Evolutionary conservation across 179 eudicot species (phyloP).

Genomic region (Corrigiola litoralis): DNA sequence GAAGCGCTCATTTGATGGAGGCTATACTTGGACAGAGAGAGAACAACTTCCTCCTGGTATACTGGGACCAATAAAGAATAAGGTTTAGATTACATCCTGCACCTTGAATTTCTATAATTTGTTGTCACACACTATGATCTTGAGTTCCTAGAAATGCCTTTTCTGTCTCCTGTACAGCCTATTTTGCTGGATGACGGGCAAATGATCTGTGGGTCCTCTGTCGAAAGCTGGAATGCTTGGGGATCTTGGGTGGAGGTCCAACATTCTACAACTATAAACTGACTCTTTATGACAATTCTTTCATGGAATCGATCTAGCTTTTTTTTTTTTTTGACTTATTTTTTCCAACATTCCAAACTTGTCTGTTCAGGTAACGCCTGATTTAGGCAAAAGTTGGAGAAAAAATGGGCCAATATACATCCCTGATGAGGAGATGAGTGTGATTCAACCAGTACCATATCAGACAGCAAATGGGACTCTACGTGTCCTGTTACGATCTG

Average conservation of each 20-base stretch:
- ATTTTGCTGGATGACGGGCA: constrained; percentile 65
- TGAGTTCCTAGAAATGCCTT: background rate
- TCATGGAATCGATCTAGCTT: background rate
- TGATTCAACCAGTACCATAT: constrained; percentile 96
- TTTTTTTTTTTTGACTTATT: background rate
- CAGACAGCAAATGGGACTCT: constrained; percentile 65
- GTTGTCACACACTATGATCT: background rate
- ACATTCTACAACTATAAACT: background rate
- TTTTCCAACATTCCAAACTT: background rate
- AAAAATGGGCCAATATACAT: constrained; percentile 85
- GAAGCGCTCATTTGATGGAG: constrained; percentile 86
- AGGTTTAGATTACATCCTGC: constrained; percentile 35
- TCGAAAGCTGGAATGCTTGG: constrained; percentile 99
- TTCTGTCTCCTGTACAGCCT: constrained; percentile 47
- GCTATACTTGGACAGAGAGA: constrained; percentile 72
- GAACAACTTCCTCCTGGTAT: constrained; percentile 98
- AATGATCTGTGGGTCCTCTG: constrained; percentile 93
- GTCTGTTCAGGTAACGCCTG: constrained; percentile 64
- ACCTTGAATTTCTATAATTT: background rate
- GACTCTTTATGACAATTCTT: background rate
- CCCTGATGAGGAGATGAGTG: constrained; percentile 48
- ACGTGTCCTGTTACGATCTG: constrained; percentile 74
- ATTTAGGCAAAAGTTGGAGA: constrained; percentile 79
- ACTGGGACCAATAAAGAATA: constrained; percentile 88
- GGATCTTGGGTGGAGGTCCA: constrained; percentile 94